Evolutionary conservation across 2,329 filamentous ascomycete genomes (phyloP).

Genomic region (Simplicillium sp.): DNA sequence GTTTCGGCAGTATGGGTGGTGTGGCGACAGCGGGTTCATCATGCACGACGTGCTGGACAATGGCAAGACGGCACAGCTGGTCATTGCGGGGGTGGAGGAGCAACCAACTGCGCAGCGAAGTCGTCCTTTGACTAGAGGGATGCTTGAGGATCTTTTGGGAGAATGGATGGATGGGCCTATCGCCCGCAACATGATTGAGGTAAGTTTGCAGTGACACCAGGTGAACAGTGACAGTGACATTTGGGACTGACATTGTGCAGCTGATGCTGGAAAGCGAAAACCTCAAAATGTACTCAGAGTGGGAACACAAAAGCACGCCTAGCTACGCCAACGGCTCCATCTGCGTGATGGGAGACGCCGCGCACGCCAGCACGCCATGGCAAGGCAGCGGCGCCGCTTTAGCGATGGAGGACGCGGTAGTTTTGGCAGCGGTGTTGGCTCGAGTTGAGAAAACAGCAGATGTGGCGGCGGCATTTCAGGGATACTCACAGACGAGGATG

Average conservation of each 20-base stretch:
- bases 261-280: not conserved
- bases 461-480: conserved; percentile 7
- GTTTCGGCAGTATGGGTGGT: not conserved
- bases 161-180: not conserved
- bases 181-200: not conserved
- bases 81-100: not conserved
- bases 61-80: not conserved
- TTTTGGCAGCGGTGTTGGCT: conserved; percentile 9
- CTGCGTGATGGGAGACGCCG: conserved; percentile 15
- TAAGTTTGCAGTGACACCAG: not conserved
- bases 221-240: not conserved
- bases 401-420: conserved; percentile 15
- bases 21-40: not conserved
- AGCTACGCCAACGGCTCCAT: conserved; percentile 9
- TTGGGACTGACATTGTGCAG: not conserved
- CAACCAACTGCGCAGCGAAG: not conserved
- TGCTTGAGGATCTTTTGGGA: not conserved
- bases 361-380: conserved; percentile 15
- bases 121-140: not conserved
- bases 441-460: not conserved
- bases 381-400: conserved; percentile 13
- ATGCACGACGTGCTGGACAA: not conserved
- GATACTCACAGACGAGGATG: too few relatives aligned
- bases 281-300: conserved; percentile 3
- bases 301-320: conserved; percentile 8